Conservation (phyloP, 2,329 filamentous ascomycete species). For the Trichoderma endophyticum region DNA sequence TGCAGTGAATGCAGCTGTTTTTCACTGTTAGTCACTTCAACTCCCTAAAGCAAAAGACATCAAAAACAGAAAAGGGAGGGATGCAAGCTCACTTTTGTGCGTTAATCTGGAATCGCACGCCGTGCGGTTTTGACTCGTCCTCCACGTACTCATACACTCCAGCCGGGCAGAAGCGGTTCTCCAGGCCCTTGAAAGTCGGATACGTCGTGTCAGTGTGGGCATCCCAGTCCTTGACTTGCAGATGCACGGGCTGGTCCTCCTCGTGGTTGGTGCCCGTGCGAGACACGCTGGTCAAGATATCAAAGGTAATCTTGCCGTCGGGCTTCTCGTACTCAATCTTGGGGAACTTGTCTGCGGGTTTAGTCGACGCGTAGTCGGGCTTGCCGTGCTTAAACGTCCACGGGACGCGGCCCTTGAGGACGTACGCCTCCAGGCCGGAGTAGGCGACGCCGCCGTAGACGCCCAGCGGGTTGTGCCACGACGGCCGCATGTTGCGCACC, state of each 20-base stretch:
- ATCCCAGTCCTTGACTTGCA: constrained; percentile 95
- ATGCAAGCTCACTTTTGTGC: constrained; percentile 79
- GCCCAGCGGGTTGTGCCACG: constrained; percentile 84
- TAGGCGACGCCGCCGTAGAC: constrained; percentile 88
- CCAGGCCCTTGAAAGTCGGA: constrained; percentile 84
- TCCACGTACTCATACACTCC: constrained; percentile 98
- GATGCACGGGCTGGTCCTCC: constrained; percentile 94
- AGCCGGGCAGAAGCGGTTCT: constrained; percentile 95
- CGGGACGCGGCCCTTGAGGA: constrained; percentile 79
- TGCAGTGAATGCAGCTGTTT: constrained; percentile 92
- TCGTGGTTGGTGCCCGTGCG: constrained; percentile 97
- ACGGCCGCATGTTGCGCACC: constrained; percentile 96
- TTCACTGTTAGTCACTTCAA: not conserved
- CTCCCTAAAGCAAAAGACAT: not conserved
- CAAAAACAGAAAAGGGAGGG: not conserved
- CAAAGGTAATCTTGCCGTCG: constrained; percentile 90
- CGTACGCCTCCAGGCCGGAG: constrained; percentile 85
- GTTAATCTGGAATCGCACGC: constrained; percentile 96
- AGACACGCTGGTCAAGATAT: constrained; percentile 92
- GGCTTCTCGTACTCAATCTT: constrained; percentile 98
- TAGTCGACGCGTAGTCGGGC: constrained; percentile 75
- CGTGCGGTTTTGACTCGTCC: constrained; percentile 78
- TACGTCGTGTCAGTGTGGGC: constrained; percentile 79
- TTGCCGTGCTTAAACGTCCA: constrained; percentile 89
- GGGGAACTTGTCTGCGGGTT: constrained; percentile 70